A percentile compares a stretch with the other conserved stretches of the same genome.
phyloP scores from a whole-genome alignment of 805 yeast species.

The Ogataea zsoltii region DNA sequence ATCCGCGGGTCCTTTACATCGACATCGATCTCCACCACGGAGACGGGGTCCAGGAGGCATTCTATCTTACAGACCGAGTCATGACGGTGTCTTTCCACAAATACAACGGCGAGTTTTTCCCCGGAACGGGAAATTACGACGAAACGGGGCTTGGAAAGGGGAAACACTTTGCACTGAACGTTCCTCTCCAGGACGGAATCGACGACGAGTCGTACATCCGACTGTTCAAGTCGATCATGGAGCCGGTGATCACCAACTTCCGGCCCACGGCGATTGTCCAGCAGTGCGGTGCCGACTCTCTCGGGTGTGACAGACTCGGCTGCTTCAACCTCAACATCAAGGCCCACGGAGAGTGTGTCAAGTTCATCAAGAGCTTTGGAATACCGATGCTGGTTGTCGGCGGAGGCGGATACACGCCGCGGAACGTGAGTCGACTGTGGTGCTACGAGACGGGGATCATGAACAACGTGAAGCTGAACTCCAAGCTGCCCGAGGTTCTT shows the following conservation, averaged over 20 bases:
- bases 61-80: slow-evolving; percentile 90
- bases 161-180: slow-evolving; percentile 82
- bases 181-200: slow-evolving; percentile 92
- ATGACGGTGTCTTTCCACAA: slow-evolving; percentile 97
- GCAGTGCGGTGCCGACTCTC: slow-evolving; percentile 97
- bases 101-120: slow-evolving; percentile 91
- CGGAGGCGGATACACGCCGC: slow-evolving; percentile 97
- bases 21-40: slow-evolving; percentile 97
- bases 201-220: slow-evolving; percentile 85
- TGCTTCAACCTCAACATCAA: slow-evolving; percentile 88
- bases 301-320: slow-evolving; percentile 91
- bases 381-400: slow-evolving; percentile 90
- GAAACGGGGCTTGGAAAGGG: slow-evolving; percentile 91
- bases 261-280: slow-evolving; percentile 93
- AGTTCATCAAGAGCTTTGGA: slow-evolving; percentile 83
- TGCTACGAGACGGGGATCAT: slow-evolving; percentile 91
- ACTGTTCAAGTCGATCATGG: slow-evolving; percentile 80
- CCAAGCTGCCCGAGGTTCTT: slow-evolving; percentile 69
- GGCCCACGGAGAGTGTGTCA: slow-evolving; percentile 96
- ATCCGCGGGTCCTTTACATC: slow-evolving; percentile 88
- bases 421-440: slow-evolving; percentile 95
- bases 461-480: slow-evolving; percentile 72
- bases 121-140: slow-evolving; percentile 93
- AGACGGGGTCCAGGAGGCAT: slow-evolving; percentile 97
- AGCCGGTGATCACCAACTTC: slow-evolving; percentile 86